Conservation (phyloP, 441 rosid genomes). For the Metrosideros polymorpha region DNA sequence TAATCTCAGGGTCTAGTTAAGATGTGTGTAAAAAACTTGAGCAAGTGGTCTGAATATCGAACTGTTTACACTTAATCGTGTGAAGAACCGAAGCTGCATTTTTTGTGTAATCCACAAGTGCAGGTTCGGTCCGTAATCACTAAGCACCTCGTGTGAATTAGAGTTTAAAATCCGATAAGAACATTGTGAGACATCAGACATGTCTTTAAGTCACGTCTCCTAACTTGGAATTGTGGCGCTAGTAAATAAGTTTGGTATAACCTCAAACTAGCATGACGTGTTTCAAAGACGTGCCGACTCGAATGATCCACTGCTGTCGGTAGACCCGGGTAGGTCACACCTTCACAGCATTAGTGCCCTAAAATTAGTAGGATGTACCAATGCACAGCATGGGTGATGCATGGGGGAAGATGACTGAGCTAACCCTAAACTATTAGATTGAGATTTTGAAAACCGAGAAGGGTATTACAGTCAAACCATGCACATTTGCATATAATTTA, state of each 20-base stretch:
- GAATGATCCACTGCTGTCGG: background rate
- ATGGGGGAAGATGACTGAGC: background rate
- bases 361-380: background rate
- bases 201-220: fast-evolving
- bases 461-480: background rate
- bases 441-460: background rate
- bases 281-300: fast-evolving
- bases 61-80: background rate
- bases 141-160: background rate
- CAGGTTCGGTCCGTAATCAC: fast-evolving
- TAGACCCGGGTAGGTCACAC: background rate
- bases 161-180: background rate
- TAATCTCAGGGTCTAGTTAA: too few species aligned
- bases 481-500: background rate
- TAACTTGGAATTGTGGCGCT: background rate
- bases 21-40: too few species aligned
- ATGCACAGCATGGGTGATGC: background rate
- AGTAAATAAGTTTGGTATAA: background rate
- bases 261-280: fast-evolving
- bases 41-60: too few species aligned
- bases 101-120: background rate
- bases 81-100: background rate
- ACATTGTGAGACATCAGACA: background rate
- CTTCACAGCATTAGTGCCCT: background rate
- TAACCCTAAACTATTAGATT: background rate